These are phyloP conservation scores for Claviceps spartinae DNA, from an alignment of 2,329 filamentous ascomycete species.

Conservation along the genomic window DNA sequence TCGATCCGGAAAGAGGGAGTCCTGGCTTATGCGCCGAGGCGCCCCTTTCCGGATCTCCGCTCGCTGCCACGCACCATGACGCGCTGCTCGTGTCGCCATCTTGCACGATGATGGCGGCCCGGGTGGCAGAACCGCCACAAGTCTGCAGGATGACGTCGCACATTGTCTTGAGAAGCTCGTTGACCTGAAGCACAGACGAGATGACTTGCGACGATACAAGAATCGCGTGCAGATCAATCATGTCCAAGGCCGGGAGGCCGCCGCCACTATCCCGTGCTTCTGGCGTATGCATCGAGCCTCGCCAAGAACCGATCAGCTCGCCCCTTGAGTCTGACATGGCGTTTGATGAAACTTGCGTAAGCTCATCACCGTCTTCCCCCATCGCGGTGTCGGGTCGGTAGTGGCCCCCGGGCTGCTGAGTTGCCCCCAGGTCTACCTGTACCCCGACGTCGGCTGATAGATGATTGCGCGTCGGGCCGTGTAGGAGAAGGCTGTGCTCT, in stretches of 20 bases:
- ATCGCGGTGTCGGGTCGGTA: constrained; percentile 31
- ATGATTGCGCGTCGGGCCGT: constrained; percentile 44
- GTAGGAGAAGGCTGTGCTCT: constrained; percentile 53
- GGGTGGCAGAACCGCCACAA: constrained; percentile 54
- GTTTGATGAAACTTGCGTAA: constrained; percentile 28
- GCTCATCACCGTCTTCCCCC: constrained; percentile 28
- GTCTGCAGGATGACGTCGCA: constrained; percentile 70
- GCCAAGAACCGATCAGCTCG: constrained; percentile 49
- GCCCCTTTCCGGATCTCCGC: constrained; percentile 56
- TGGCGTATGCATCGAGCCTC: constrained; percentile 41
- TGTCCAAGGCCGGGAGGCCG: constrained; percentile 62
- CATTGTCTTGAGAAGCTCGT: constrained; percentile 66
- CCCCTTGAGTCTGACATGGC: constrained; percentile 37
- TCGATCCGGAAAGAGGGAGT: constrained; percentile 49
- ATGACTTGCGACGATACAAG: constrained; percentile 68
- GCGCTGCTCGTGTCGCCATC: constrained; percentile 40
- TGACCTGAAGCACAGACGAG: constrained; percentile 63
- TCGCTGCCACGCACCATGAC: constrained; percentile 62
- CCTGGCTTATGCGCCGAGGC: constrained; percentile 53
- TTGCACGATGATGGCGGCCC: constrained; percentile 61
- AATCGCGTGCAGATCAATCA: constrained; percentile 70
- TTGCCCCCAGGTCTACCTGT: constrained; percentile 58
- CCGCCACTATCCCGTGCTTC: constrained; percentile 35
- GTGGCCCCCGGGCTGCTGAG: constrained; percentile 35
- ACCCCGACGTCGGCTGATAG: constrained; percentile 49